Evolutionary conservation across 306 rosid species (phyloP), one percentile per base, ranked within the genome.

Genomic region (Abrus pulchellus): DNA sequence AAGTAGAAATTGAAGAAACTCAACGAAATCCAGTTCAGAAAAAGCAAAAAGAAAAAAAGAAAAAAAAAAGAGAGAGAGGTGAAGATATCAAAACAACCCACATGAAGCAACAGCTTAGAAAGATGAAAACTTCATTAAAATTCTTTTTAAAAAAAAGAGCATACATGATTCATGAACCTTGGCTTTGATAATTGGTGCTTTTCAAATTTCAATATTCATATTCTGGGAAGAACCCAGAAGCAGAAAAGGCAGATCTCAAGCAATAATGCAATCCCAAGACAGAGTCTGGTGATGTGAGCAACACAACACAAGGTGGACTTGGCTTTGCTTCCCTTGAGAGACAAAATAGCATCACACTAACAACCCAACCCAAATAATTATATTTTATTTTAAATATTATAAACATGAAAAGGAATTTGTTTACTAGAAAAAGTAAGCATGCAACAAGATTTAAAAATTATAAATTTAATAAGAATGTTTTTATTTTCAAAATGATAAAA

Each of bases 221-320:
- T 29, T 33, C 40, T 36, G 53, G 13, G 40, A 49, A 67, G 66
- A 74, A 69, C 56, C 84, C 77, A 74, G 79, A 88, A 60, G 43
- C 59, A 65, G 57, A 72, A 49, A 64, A 20, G 20, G 83, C 63
- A 86, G 88, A 90, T 90, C 94, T 82, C 88, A 83, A 81, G 27
- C n/a, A 79, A 55, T 54, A 36, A 81, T 56, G 72, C 40, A 78
- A 56, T 55, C 41, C 27, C 36, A 20, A 69, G 90, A 83, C 87
- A 83, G 70, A 59, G 50, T 49, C 94, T 85, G 86, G 84, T 86
- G 89, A 78, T 74, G 61, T 32, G 52, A 64, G 50, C 83, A 75
- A 53, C 27, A 29, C 67, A 76, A 54, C 87, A 55, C 20, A 20
- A 0, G 20, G 20, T 77, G 83, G 80, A 65, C 74, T 68, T 68